Conservation (phyloP, 2,329 filamentous ascomycete species). For the Fusarium sacchari region DNA sequence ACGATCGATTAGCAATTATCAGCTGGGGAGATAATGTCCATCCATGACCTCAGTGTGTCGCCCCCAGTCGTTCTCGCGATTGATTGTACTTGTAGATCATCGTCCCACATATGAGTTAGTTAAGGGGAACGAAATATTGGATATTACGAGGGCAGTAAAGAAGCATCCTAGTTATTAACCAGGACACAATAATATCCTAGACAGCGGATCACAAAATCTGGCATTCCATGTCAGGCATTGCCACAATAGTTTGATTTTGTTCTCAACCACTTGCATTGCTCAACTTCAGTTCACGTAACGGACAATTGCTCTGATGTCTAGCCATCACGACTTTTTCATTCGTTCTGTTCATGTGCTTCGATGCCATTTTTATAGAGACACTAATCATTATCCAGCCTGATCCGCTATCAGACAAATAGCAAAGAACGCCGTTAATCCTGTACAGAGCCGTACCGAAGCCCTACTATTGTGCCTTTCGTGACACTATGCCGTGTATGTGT, state of each 20-base stretch:
- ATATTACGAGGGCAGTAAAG: too few species aligned
- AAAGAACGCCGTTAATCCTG: constrained; percentile 34
- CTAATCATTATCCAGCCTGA: constrained; percentile 29
- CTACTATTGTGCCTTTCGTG: constrained; percentile 1
- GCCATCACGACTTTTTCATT: neutral
- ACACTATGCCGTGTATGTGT: constrained; percentile 12
- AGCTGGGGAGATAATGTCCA: neutral
- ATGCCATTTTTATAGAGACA: constrained; percentile 26
- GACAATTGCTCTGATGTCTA: neutral
- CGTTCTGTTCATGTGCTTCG: constrained; percentile 8
- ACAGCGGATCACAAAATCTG: neutral
- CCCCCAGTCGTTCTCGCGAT: neutral
- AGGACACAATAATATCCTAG: neutral
- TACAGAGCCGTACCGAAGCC: constrained; percentile 23
- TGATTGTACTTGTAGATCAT: neutral
- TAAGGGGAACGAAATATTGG: neutral
- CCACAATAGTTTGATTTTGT: neutral
- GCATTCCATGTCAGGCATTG: neutral
- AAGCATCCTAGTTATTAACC: neutral
- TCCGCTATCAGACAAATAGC: constrained; percentile 26
- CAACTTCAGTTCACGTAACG: neutral
- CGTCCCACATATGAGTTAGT: neutral
- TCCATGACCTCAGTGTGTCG: neutral
- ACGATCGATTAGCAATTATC: neutral
- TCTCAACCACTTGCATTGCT: too few species aligned